Percentiles rank a stretch among this genome's conserved stretches.
Evolutionary conservation across 805 yeast genomes (phyloP).

Genomic region (Schwanniomyces pseudopolymorphus): DNA sequence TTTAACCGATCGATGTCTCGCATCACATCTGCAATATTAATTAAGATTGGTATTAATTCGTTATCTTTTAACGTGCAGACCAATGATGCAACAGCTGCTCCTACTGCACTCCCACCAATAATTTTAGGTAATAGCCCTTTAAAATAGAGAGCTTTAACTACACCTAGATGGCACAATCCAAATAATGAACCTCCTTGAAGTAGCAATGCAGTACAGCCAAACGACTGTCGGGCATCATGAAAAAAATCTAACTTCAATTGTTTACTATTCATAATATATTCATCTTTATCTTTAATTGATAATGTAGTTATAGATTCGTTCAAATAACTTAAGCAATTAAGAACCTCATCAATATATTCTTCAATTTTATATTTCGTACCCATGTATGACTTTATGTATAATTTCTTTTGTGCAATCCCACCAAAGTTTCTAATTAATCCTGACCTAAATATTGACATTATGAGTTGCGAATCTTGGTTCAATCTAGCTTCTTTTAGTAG

Average conservation of each 20-base stretch:
- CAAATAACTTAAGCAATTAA: constrained; percentile 62
- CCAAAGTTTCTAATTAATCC: constrained; percentile 90
- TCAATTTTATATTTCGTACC: constrained; percentile 92
- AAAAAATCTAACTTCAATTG: constrained; percentile 72
- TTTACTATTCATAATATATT: constrained; percentile 43
- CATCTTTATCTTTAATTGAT: constrained; percentile 26
- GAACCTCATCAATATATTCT: constrained; percentile 76
- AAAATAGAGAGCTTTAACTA: constrained; percentile 76
- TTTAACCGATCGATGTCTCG: constrained; percentile 46
- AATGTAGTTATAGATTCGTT: constrained; percentile 41
- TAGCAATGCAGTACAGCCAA: constrained; percentile 87
- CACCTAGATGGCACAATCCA: constrained; percentile 93
- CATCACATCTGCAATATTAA: constrained; percentile 40
- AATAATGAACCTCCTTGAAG: constrained; percentile 94
- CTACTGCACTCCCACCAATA: constrained; percentile 89
- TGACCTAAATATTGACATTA: constrained; percentile 71
- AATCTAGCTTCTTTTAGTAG: constrained; percentile 61
- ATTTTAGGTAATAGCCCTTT: constrained; percentile 79
- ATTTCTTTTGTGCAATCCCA: constrained; percentile 74
- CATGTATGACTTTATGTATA: constrained; percentile 77
- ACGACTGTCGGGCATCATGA: constrained; percentile 81
- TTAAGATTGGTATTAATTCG: constrained; percentile 53
- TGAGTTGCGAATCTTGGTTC: constrained; percentile 52
- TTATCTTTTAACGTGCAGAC: constrained; percentile 72
- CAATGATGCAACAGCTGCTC: constrained; percentile 87